Evolutionary conservation across 2,329 filamentous ascomycete genomes (phyloP), one percentile per base, ranked within the genome.

Genomic region (Emericellopsis cladophorae): DNA sequence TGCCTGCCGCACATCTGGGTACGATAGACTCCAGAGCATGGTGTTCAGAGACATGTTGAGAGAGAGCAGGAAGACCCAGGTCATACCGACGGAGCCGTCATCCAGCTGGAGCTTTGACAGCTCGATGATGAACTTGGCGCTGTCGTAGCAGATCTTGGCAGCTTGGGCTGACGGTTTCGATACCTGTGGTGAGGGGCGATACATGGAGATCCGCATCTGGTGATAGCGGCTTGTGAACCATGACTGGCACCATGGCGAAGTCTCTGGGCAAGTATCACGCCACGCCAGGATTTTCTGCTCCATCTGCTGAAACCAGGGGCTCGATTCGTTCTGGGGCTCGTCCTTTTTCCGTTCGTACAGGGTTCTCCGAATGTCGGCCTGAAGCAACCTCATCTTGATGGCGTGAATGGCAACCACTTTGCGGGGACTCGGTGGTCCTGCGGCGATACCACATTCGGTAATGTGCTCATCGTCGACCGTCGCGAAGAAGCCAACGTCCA

Each of bases 31-130:
- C 92, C 92, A 98, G 1, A 98, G 72, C 39, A 95, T 74, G 5
- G 86, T 89, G 55, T 95, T 95, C 43, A 96, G 73, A 5, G 85
- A 80, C 78, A 93, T 92, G 64, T 93, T 95, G 33, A 96, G 73
- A 16, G 83, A 80, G 44, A 95, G 74, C 1, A 94, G 77, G 54
- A 95, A 95, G 35, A 95, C 81, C 90, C 90, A 96, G 1, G 89
- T 95, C 45, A 95, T 70, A 54, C 95, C 90, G 10, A 92, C 77
- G 18, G 79, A 79, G 12, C 75, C 73, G 14, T 74, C 79, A 48
- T 81, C 75, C 54, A 95, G 82, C 58, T 95, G 88, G 51, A 83
- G 79, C 54, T 77, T 78, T 36, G 88, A 82, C 55, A 90, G 77
- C 48, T 81, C 73, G 51, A 95, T 85, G 54, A 95, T 89, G 59